phyloP scores from a whole-genome alignment of 1,284 basidiomycete genomes.

The Bjerkandera adusta region DNA sequence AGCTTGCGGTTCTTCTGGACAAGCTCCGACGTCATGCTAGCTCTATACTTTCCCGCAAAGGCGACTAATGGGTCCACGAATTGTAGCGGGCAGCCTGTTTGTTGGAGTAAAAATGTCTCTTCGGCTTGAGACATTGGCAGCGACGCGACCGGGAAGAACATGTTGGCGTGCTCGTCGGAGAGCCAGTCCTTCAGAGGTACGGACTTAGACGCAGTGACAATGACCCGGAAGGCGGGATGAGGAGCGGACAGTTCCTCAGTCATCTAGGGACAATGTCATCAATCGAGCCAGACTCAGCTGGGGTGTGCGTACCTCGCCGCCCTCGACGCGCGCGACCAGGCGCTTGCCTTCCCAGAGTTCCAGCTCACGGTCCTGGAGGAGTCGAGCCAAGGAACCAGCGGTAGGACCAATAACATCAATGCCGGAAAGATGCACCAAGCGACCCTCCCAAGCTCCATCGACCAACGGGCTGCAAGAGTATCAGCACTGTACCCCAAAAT shows the following conservation, averaged over 20 bases:
- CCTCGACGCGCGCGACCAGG: conserved; percentile 46
- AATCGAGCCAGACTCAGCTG: neutral
- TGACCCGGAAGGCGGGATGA: conserved; percentile 58
- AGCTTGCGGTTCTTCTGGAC: conserved; percentile 60
- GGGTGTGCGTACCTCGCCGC: conserved; percentile 40
- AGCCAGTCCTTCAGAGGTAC: conserved; percentile 63
- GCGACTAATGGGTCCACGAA: conserved; percentile 20
- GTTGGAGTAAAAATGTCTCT: conserved; percentile 28
- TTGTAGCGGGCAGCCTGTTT: conserved; percentile 22
- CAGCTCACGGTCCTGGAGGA: conserved; percentile 57
- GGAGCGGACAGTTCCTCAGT: conserved; percentile 42
- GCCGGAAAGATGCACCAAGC: conserved; percentile 57
- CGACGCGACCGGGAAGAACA: conserved; percentile 61
- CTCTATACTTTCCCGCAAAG: conserved; percentile 58
- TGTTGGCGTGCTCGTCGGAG: conserved; percentile 61
- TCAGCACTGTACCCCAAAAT: conserved; percentile 1
- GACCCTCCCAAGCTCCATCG: conserved; percentile 54
- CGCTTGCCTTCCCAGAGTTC: conserved; percentile 64
- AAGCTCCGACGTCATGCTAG: conserved; percentile 50
- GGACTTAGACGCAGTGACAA: conserved; percentile 61
- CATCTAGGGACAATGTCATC: neutral
- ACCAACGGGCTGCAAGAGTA: conserved; percentile 43
- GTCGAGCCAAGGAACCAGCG: conserved; percentile 55
- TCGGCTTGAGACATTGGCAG: conserved; percentile 56
- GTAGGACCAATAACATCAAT: conserved; percentile 63